These are phyloP conservation scores for Acanthamoeba lenticulata DNA, from an alignment of 208 protist species.

Conservation along the genomic window DNA sequence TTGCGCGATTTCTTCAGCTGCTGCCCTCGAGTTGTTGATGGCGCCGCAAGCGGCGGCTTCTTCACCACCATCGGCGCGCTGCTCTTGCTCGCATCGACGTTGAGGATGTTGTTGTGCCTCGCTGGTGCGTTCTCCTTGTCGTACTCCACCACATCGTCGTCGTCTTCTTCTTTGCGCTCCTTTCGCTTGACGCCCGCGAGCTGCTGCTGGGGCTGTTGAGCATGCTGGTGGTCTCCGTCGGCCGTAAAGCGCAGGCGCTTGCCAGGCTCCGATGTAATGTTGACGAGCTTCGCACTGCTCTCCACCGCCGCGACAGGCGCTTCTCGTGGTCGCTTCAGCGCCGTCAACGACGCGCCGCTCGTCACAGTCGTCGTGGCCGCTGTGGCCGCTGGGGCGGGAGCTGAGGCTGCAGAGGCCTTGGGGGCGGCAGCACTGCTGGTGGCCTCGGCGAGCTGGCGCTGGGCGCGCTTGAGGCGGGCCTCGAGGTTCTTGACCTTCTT, in stretches of 20 bases:
- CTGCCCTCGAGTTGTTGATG: not conserved
- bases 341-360: not conserved
- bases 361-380: not conserved
- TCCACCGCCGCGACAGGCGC: no score
- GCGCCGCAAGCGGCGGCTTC: no score
- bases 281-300: not conserved
- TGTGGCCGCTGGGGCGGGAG: not conserved
- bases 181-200: not conserved
- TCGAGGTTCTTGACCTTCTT: slow-evolving; percentile 33
- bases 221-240: no score
- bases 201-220: not conserved
- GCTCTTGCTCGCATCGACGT: not conserved
- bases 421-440: not conserved
- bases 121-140: slow-evolving; percentile 6
- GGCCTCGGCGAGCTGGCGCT: not conserved
- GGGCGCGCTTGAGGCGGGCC: not conserved
- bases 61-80: not conserved
- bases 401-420: not conserved
- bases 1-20: slow-evolving; percentile 17
- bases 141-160: not conserved
- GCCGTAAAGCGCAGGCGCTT: slow-evolving; percentile 16
- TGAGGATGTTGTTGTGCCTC: not conserved
- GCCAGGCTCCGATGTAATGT: not conserved
- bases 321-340: slow-evolving; percentile 4
- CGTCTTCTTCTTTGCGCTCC: not conserved